Evolutionary conservation across 2,329 filamentous ascomycete genomes (phyloP).

Genomic region (Colletotrichum nymphaeae): DNA sequence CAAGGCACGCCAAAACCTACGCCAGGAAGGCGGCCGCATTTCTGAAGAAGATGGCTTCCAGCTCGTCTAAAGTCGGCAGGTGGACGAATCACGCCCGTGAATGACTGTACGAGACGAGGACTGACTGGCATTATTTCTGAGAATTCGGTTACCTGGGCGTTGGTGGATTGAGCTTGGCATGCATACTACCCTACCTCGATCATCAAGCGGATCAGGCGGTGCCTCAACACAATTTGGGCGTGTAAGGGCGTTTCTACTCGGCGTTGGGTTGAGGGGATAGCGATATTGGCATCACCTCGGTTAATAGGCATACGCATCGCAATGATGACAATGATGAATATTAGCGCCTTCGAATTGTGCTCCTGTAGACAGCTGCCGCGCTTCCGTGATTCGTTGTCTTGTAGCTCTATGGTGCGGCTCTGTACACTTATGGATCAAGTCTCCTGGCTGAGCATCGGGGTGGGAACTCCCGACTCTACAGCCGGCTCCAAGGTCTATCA

Average conservation of each 20-base stretch:
- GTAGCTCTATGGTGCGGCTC: neutral
- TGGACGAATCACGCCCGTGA: neutral
- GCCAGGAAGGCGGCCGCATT: conserved; percentile 43
- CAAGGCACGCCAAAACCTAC: conserved; percentile 55
- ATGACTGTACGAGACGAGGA: neutral
- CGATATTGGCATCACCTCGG: neutral
- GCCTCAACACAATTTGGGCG: neutral
- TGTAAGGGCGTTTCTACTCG: neutral
- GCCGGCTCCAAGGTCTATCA: too few relatives aligned
- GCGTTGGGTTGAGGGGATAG: neutral
- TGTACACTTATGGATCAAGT: too few relatives aligned
- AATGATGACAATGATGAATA: neutral
- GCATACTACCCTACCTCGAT: neutral
- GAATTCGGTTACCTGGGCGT: conserved; percentile 1
- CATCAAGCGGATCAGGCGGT: neutral
- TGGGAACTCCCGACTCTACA: too few relatives aligned
- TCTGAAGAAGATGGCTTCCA: conserved; percentile 55
- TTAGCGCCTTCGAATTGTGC: neutral
- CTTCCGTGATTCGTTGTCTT: neutral
- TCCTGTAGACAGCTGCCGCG: neutral
- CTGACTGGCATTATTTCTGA: neutral
- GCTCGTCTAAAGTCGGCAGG: conserved; percentile 45
- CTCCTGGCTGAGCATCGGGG: too few relatives aligned
- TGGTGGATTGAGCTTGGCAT: conserved; percentile 15
- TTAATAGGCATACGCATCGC: neutral